A percentile compares a stretch with the other conserved stretches of the same genome.
These are phyloP conservation scores for Cryptosporidium ubiquitum DNA, from an alignment of 169 alveolate species.

Conservation along the genomic window DNA sequence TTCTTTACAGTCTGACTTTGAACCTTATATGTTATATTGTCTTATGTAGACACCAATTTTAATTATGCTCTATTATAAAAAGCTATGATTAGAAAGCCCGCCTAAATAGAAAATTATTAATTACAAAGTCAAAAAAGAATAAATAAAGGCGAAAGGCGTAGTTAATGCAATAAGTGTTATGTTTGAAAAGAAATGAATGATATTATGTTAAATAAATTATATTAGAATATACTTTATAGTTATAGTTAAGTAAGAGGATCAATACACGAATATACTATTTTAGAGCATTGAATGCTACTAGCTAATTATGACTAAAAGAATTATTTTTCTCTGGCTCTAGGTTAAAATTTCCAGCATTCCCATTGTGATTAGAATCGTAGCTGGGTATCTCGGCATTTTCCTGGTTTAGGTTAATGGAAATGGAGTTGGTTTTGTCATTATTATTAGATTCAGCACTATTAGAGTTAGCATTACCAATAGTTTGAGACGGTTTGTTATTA, in stretches of 20 bases:
- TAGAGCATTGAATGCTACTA: neutral
- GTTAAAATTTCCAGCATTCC: neutral
- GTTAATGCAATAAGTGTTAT: neutral
- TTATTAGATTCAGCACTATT: slow-evolving; percentile 12
- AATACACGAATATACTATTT: neutral
- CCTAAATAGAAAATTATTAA: neutral
- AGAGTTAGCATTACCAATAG: slow-evolving; percentile 32
- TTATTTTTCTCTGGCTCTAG: neutral
- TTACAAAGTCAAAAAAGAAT: neutral
- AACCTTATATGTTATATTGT: slow-evolving; percentile 4
- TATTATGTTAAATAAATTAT: neutral
- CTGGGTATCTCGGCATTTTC: neutral
- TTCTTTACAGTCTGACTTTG: neutral
- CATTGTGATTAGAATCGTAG: neutral
- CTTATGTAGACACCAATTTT: slow-evolving; percentile 65
- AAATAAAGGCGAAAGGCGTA: neutral
- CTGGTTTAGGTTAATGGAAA: neutral
- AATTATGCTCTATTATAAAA: neutral
- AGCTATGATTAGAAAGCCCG: slow-evolving; percentile 35
- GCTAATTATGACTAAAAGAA: neutral
- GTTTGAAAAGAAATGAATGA: neutral
- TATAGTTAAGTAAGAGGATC: slow-evolving; percentile 5
- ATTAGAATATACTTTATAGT: slow-evolving; percentile 13
- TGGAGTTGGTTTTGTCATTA: neutral
- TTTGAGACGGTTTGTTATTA: neutral